Conservation (phyloP, 106 monocot species). For the Platanthera guangdongensis region DNA sequence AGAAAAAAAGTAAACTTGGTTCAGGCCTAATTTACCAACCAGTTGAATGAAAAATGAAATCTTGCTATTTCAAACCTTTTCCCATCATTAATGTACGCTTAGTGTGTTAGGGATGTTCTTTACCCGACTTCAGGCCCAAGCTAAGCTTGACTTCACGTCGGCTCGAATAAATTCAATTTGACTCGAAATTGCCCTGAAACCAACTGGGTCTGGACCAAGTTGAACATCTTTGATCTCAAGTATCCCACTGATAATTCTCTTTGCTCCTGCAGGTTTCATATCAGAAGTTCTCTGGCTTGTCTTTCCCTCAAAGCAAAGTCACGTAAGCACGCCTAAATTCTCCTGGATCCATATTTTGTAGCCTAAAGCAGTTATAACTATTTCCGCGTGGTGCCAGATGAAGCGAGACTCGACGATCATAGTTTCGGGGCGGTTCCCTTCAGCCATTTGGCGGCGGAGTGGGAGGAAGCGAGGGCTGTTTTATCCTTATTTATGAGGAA, state of each 20-base stretch:
- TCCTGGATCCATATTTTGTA: background rate
- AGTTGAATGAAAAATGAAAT: background rate
- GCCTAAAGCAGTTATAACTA: background rate
- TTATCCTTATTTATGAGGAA: conserved; percentile 73
- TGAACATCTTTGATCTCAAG: too few relatives aligned
- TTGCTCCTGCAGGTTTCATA: conserved; percentile 19
- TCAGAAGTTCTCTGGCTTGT: conserved; percentile 15
- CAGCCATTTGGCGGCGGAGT: conserved; percentile 68
- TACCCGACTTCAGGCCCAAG: too few relatives aligned
- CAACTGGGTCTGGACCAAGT: too few relatives aligned
- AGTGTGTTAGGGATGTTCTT: background rate
- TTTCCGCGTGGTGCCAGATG: conserved; percentile 24
- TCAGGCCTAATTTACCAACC: background rate
- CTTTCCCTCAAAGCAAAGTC: conserved; percentile 34
- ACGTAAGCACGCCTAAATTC: conserved; percentile 22
- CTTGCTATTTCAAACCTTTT: background rate
- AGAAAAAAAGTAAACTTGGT: background rate
- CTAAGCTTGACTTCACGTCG: too few relatives aligned
- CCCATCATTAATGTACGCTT: background rate
- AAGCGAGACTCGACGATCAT: conserved; percentile 18
- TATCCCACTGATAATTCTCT: background rate
- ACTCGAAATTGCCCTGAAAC: too few relatives aligned
- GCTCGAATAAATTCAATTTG: too few relatives aligned
- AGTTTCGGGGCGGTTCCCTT: conserved; percentile 44
- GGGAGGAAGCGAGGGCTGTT: conserved; percentile 93